Conservation (phyloP, 108 stramenopile species). For the Poteriospumella lacustris region DNA sequence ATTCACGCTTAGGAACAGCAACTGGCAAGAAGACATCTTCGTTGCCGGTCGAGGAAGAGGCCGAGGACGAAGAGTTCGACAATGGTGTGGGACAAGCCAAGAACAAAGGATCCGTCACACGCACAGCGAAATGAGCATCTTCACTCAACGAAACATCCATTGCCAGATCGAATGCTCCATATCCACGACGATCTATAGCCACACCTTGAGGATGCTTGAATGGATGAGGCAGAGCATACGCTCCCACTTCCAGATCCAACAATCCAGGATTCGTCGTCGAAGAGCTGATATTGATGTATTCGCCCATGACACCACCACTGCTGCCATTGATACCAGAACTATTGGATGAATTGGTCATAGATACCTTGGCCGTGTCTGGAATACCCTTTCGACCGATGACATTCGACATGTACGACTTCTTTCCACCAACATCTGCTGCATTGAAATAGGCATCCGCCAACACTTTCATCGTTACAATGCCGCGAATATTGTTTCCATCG, state of each 20-base stretch:
- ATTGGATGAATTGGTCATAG: background rate
- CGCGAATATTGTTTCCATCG: conserved; percentile 70
- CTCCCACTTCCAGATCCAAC: conserved; percentile 60
- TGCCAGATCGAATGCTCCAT: conserved; percentile 59
- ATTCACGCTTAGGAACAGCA: too few species aligned
- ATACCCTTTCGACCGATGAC: conserved; percentile 79
- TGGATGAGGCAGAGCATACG: conserved; percentile 81
- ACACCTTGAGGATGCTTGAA: conserved; percentile 72
- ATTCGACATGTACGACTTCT: conserved; percentile 75
- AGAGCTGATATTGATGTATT: conserved; percentile 68
- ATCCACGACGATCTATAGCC: conserved; percentile 59
- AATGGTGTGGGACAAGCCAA: background rate
- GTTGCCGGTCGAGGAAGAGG: too few species aligned
- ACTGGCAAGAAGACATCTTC: too few species aligned
- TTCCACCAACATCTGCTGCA: conserved; percentile 76
- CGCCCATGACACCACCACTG: conserved; percentile 49
- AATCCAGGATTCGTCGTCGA: too few species aligned
- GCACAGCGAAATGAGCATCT: conserved; percentile 64
- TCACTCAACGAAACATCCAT: conserved; percentile 71
- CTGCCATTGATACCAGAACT: background rate
- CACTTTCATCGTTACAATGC: conserved; percentile 76
- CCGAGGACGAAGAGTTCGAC: too few species aligned
- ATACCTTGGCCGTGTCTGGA: conserved; percentile 50
- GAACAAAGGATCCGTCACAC: background rate
- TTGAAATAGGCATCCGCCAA: conserved; percentile 75